Conservation (phyloP, 148 eudicot species). For the Polygonum aviculare region DNA sequence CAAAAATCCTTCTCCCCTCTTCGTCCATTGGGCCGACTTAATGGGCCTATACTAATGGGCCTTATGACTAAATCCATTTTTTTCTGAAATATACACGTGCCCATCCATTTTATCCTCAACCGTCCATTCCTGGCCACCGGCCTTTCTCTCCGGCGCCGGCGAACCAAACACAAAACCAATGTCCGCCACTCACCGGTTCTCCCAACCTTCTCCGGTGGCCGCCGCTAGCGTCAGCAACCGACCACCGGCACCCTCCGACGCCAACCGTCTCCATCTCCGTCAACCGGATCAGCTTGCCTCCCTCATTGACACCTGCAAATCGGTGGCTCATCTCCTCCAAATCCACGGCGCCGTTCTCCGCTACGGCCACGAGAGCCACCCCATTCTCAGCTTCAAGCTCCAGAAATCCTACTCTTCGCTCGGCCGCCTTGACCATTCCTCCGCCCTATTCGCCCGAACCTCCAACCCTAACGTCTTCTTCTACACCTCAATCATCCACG, state of each 20-base stretch:
- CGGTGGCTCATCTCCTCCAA: conserved; percentile 36
- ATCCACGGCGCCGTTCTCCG: conserved; percentile 65
- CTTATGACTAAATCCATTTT: background rate
- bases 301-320: conserved; percentile 38
- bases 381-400: conserved; percentile 63
- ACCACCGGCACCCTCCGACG: background rate
- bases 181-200: background rate
- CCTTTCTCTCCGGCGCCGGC: conserved; percentile 1
- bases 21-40: too few relatives aligned
- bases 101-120: background rate
- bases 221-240: conserved; percentile 8
- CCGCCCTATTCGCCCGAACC: conserved; percentile 35
- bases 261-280: conserved; percentile 13
- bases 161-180: background rate
- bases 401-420: conserved; percentile 57
- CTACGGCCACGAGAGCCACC: conserved; percentile 43
- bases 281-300: conserved; percentile 43
- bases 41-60: background rate
- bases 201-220: conserved; percentile 1
- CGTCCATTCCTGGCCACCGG: background rate
- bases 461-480: conserved; percentile 46
- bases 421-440: conserved; percentile 39
- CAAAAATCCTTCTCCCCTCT: background rate
- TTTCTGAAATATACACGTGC: background rate
- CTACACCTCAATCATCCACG: conserved; percentile 59